These are phyloP conservation scores for Epichloe elymi DNA, from an alignment of 2,329 filamentous ascomycete species.

Conservation along the genomic window DNA sequence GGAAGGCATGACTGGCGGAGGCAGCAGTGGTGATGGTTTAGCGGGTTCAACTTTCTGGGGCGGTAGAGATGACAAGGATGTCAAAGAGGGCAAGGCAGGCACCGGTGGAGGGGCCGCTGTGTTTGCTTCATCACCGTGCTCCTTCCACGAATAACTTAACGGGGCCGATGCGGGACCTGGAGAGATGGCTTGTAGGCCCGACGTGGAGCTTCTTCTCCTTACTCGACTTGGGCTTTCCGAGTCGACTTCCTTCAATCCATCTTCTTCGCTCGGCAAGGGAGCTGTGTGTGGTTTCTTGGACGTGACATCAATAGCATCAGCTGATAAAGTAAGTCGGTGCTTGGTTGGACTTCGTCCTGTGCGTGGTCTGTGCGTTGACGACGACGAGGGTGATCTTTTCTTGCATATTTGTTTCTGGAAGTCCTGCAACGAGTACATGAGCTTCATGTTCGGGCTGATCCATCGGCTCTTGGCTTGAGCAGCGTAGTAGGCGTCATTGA, in stretches of 20 bases:
- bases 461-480: constrained; percentile 72
- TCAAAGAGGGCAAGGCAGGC: not conserved
- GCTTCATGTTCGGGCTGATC: constrained; percentile 86
- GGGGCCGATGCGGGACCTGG: constrained; percentile 56
- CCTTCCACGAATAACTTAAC: constrained; percentile 46
- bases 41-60: not conserved
- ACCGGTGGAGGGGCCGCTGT: not conserved
- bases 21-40: not conserved
- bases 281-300: constrained; percentile 48
- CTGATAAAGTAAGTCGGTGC: constrained; percentile 47
- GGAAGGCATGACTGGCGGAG: not conserved
- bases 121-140: constrained; percentile 22
- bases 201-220: constrained; percentile 41
- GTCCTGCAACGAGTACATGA: constrained; percentile 81
- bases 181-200: constrained; percentile 36
- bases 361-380: constrained; percentile 34
- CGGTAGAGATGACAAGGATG: not conserved
- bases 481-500: constrained; percentile 72
- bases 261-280: constrained; percentile 42
- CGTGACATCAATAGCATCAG: constrained; percentile 39
- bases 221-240: constrained; percentile 30
- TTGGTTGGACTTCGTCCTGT: constrained; percentile 43
- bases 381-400: constrained; percentile 30
- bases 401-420: constrained; percentile 54
- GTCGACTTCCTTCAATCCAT: constrained; percentile 26